Base-by-base conservation (phyloP, 495 filamentous ascomycete genomes). In the Aspergillus saccharolyticus region DNA sequence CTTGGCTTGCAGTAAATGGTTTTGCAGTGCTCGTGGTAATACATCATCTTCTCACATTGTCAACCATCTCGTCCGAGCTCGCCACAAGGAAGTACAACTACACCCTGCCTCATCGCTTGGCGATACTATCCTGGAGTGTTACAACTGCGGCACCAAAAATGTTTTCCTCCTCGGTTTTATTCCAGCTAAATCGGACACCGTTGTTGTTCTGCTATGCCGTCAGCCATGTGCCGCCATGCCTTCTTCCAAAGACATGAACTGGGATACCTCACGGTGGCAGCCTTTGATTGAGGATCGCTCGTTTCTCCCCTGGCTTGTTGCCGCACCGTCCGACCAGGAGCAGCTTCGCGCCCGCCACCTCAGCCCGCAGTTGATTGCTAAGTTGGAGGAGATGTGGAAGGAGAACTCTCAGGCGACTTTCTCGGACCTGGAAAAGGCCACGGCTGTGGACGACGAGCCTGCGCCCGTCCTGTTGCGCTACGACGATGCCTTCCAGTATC, bases 161-260 rank as follows among this genome's bases (percentile, higher is more conserved):
- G 94, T 97, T 51, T 99, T 99, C 65, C 83, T 97, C n/a, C 88
- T 99, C 14, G 94, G 94, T 22, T 99, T 99, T 70, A 99, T 99
- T 62, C 94, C 94, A n/a, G 94, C 94, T 15, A 97, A 97, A 69
- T 97, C 93, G 2, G 94, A 99, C 63, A 97, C 94, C 0, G 94
- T 99, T 19, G 94, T 99, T 19, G 94, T 99, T 17, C 83, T 99
- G 43, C 81, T 99, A 9, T 99, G 94, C 72, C 90, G 94, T 28
- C 94, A 97, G 70, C 94, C 94, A 46, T 99, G 94, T 73, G 94
- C 91, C 42, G 84, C 95, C 30, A 91, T 88, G 78, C 88, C 90
- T 4, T 96, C 93, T 12, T 91, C 90, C n/a, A 99, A 99, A 75
- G 94, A 97, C 66, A 99, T 99, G 94, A 97, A 93, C 70, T 99